Percentiles rank a stretch among this genome's conserved stretches.
Evolutionary conservation across 2,329 filamentous ascomycete species (phyloP).

Genomic region (Periconia sp.): DNA sequence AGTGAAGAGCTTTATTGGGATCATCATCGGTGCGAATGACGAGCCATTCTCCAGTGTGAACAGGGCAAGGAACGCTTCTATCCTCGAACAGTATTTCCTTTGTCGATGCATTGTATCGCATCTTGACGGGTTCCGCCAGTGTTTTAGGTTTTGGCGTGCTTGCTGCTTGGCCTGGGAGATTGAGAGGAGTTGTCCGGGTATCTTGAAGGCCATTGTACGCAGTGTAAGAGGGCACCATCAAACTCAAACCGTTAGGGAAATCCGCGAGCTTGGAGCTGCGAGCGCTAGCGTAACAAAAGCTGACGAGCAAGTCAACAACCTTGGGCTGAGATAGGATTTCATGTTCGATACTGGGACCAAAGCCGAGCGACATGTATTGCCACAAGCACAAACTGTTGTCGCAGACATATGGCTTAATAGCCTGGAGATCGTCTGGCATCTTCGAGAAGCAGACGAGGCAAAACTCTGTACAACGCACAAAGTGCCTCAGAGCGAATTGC

Average conservation of each 20-base stretch:
- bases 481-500: constrained; percentile 76
- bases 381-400: constrained; percentile 74
- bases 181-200: constrained; percentile 12
- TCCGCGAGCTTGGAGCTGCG: constrained; percentile 47
- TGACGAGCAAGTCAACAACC: constrained; percentile 82
- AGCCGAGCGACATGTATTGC: constrained; percentile 84
- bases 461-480: constrained; percentile 81
- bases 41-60: constrained; percentile 59
- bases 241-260: constrained; percentile 59
- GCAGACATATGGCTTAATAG: constrained; percentile 77
- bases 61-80: constrained; percentile 24
- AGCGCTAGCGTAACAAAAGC: constrained; percentile 72
- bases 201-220: constrained; percentile 13
- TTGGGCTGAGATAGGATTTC: constrained; percentile 78
- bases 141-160: constrained; percentile 2
- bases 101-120: constrained; percentile 38
- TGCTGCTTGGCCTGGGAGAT: neutral
- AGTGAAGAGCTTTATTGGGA: constrained; percentile 45
- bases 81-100: constrained; percentile 48
- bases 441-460: constrained; percentile 82
- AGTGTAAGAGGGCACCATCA: constrained; percentile 51
- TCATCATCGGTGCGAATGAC: constrained; percentile 32
- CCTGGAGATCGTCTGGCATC: constrained; percentile 65
- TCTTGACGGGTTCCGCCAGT: constrained; percentile 6
- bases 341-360: constrained; percentile 82